Evolutionary conservation across 2,329 filamentous ascomycete genomes (phyloP), one percentile per base, ranked within the genome.

Genomic region (Dryadomyces quercus-mongolicae): DNA sequence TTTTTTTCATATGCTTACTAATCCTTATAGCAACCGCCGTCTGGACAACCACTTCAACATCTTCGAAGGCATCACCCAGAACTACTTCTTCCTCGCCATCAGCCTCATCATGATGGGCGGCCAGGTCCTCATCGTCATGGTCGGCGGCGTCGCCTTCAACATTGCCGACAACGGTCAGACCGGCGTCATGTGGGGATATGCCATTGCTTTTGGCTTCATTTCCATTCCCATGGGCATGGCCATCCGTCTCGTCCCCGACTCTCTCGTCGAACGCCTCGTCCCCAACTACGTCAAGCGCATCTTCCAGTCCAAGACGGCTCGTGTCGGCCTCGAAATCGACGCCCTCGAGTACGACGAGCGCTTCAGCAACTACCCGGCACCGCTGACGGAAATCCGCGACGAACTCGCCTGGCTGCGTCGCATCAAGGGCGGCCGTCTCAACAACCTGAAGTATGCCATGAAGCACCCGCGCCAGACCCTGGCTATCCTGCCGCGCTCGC

Each of bases 41-140:
- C 76, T 97, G 54, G 92, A 97, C 68, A 97, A 97, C 70, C 80
- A 83, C 54, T 91, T 95, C 76, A 97, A 97, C 70, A 90, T 97
- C 58, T 92, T 97, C 57, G 92, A 96, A 66, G 89, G 89, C 54
- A 79, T 97, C 56, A 77, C 77, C 25, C 80, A 80, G 65, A 97
- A 97, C 68, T 86, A 78, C 71, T 95, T 94, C 76, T 97, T 97
- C 72, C 79, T 94, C 42, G 78, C 71, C 43, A 96, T 97, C 68
- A 90, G 90, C 70, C 64, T 76, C 57, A 76, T 95, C 67, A 96
- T 97, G 86, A 82, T 92, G 60, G 91, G 82, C 59, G 89, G 88
- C 21, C 92, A 97, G 66, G 74, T 93, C 25, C 78, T 96, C 68
- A 97, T 97, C 66, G 80, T 96, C 62, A 93, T 88, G 63, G 80